Evolutionary conservation across 2,329 filamentous ascomycete genomes (phyloP), one percentile per base, ranked within the genome.

Genomic region (Remersonia thermophila): DNA sequence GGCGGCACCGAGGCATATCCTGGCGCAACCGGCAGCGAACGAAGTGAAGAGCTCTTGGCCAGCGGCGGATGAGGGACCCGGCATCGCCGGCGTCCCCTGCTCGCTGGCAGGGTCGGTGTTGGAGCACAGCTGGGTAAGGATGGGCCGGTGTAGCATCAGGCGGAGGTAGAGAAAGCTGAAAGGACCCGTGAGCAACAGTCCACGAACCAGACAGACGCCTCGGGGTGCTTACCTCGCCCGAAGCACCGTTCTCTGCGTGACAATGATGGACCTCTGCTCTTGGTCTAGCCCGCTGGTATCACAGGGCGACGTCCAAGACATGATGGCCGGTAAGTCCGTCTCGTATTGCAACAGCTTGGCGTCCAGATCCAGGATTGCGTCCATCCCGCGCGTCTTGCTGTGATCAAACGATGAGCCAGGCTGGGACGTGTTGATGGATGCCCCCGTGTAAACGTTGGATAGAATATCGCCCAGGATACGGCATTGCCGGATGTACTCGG

Each of bases 141-240:
- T 43, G 10, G 46, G 46, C 2, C 46, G 42, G 35, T 48, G 46
- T 16, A 48, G 44, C 43, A 47, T 48, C 28, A 48, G 31, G n/a
- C 40, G 42, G 4, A 47, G 37, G 15, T 46, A 47, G 2, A 48
- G 40, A 12, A 48, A 48, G 35, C 42, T 46, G 17, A 14, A n/a
- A 2, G 20, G 6, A 12, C 35, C 9, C 30, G 32, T 30, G 12
- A 34, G 11, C 9, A 20, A 12, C 10, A 18, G 10, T 13, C n/a
- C n/a, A n/a, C 30, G 14, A 1, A 15, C 11, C 8, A n/a, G 9
- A 5, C 20, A 23, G 9, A 23, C 5, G 20, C 20, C 20, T 23
- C 9, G 20, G 9, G 20, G 20, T 5, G 10, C 37, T 30, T 32
- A 42, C 44, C 39, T 44, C 17, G 37, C 43, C 25, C 36, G 32